Evolutionary conservation across 441 rosid species (phyloP), one percentile per base, ranked within the genome.

Genomic region (Croton laevigatus): DNA sequence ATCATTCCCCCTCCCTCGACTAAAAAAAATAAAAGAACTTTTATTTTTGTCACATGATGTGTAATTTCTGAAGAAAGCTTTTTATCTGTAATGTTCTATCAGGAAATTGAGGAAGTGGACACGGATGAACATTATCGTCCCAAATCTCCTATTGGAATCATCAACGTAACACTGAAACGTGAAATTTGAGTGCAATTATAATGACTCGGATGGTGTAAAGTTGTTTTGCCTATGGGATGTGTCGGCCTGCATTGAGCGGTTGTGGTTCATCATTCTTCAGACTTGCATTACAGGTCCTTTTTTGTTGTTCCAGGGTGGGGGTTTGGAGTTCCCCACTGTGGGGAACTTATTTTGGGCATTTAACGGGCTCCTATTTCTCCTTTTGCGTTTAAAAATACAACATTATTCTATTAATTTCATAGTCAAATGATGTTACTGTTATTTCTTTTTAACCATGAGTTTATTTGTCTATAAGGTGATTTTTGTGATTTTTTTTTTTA

Each of bases 61-160:
- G 37, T 37, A 16, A 12, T 44, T 34, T 60, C 62, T 61, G 48
- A 73, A 49, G 23, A 38, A 32, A 51, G 12, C 55, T 53, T 65
- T n/a, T 67, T 14, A n/a, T 54, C 44, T 38, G 38, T 51, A 27
- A 51, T 45, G 40, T 64, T 7, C 57, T 68, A 3, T 38, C 83
- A 92, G 98, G 97, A 91, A 86, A 94, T 91, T 12, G 97, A 94
- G 77, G 98, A 87, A 82, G 91, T 94, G 62, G 97, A 94, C 77
- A 90, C 98, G 0, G 95, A 94, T 76, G 90, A 81, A 73, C 91
- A 83, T 78, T 94, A 80, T 70, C 86, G 74, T 75, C 97, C 97
- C 10, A 94, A 85, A 75, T 83, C 93, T 19, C 80, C 79, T 2
- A 75, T 86, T 62, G 84, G 76, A 64, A 94, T 94, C 81, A 65